These are phyloP conservation scores for Diospyros kaki DNA, from an alignment of 148 eudicot genomes.

Conservation along the genomic window DNA sequence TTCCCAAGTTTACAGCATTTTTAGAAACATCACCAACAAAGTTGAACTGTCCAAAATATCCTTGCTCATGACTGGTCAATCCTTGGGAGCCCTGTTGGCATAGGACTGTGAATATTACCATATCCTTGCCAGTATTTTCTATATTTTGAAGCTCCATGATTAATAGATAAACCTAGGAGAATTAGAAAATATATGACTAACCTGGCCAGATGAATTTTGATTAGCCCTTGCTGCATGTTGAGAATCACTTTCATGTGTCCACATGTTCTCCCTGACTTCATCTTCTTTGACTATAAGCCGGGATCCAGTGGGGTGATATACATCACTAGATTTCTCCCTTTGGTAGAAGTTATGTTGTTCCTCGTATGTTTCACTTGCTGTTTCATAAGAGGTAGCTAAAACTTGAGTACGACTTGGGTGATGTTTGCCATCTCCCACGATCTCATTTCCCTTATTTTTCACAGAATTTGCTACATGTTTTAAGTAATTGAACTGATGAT, in stretches of 20 bases:
- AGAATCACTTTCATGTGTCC: constrained; percentile 20
- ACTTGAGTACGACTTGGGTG: constrained; percentile 7
- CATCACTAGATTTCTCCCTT: constrained; percentile 16
- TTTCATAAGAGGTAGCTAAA: not conserved
- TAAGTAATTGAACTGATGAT: constrained; percentile 3
- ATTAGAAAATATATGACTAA: constrained; percentile 14
- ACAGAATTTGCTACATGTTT: not conserved
- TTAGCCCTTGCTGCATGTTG: constrained; percentile 5
- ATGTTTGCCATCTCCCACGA: not conserved
- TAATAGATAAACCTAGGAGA: not conserved
- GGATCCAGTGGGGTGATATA: constrained; percentile 19
- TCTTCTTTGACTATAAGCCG: constrained; percentile 10
- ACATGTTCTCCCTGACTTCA: constrained; percentile 21
- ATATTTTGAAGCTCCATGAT: not conserved
- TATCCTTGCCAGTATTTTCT: constrained; percentile 8
- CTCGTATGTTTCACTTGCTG: constrained; percentile 8
- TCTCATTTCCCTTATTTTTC: not conserved
- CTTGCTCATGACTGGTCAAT: constrained; percentile 15
- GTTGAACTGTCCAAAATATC: constrained; percentile 16
- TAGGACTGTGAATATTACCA: constrained; percentile 6
- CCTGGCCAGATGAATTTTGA: constrained; percentile 27
- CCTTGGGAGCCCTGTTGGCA: constrained; percentile 19
- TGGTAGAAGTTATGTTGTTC: constrained; percentile 10
- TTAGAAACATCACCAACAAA: constrained; percentile 15
- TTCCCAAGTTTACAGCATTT: constrained; percentile 14